phyloP scores from a whole-genome alignment of 495 filamentous ascomycete species.

The Cudoniella acicularis region DNA sequence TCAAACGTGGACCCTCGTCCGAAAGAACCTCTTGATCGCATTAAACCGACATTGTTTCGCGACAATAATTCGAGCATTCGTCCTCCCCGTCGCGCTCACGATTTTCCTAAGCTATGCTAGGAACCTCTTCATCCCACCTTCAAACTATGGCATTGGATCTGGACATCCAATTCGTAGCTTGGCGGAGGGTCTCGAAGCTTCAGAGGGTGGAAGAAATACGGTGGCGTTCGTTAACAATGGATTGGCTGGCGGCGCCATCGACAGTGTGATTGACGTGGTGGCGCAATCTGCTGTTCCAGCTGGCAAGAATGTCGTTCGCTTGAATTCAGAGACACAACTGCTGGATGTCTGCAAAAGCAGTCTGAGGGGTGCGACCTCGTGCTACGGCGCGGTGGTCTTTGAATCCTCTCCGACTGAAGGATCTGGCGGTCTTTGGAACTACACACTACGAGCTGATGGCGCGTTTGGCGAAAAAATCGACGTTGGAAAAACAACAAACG shows the following conservation, averaged over 20 bases:
- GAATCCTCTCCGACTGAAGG: conserved; percentile 67
- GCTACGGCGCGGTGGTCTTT: conserved; percentile 75
- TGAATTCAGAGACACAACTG: conserved; percentile 51
- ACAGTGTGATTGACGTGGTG: conserved; percentile 62
- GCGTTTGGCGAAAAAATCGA: conserved; percentile 56
- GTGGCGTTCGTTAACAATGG: conserved; percentile 83
- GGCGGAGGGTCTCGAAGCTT: conserved; percentile 49
- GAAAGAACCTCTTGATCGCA: conserved; percentile 71
- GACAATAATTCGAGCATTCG: conserved; percentile 63
- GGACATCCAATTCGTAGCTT: conserved; percentile 56
- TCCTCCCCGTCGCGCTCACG: conserved; percentile 68
- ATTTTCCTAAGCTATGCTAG: conserved; percentile 64
- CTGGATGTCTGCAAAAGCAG: conserved; percentile 59
- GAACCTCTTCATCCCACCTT: conserved; percentile 64
- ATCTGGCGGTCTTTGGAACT: conserved; percentile 69
- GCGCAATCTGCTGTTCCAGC: conserved; percentile 36
- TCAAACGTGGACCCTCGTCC: conserved; percentile 69
- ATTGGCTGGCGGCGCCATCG: conserved; percentile 64
- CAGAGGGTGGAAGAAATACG: conserved; percentile 49
- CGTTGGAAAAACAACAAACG: conserved; percentile 55
- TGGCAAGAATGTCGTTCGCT: conserved; percentile 52
- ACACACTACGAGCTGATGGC: conserved; percentile 72
- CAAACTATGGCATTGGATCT: conserved; percentile 62
- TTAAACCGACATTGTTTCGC: conserved; percentile 58
- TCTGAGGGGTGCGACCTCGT: conserved; percentile 65